These are phyloP conservation scores for Bauhinia variegata DNA, from an alignment of 306 rosid species.

Conservation along the genomic window DNA sequence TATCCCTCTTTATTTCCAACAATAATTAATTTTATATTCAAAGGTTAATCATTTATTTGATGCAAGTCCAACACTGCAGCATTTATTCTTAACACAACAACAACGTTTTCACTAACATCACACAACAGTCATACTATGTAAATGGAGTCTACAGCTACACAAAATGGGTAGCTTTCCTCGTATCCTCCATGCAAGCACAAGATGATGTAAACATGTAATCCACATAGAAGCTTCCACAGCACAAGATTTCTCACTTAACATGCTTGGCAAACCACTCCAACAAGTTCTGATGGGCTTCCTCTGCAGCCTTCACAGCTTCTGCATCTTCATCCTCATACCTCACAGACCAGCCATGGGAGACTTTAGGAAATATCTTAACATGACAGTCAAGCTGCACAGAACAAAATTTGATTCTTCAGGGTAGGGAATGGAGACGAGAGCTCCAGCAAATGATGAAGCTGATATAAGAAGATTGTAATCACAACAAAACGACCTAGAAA, in stretches of 20 bases:
- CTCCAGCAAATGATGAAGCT: slow-evolving; percentile 10
- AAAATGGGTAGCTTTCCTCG: slow-evolving; percentile 9
- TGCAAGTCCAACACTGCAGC: background rate
- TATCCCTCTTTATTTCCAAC: no score
- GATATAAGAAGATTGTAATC: background rate
- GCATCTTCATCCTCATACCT: slow-evolving; percentile 50
- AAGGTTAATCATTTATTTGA: no score
- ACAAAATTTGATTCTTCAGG: background rate
- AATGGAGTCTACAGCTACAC: background rate
- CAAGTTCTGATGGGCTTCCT: slow-evolving; percentile 59
- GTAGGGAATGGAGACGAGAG: background rate
- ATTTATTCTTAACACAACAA: slow-evolving; percentile 27
- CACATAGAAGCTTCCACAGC: background rate
- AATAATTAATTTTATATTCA: no score
- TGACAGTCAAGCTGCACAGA: slow-evolving; percentile 39
- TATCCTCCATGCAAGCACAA: background rate
- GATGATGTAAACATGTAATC: no score
- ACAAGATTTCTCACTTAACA: slow-evolving; percentile 39
- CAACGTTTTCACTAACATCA: background rate
- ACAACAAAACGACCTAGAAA: background rate
- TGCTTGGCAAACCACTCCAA: slow-evolving; percentile 53
- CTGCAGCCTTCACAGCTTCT: slow-evolving; percentile 56
- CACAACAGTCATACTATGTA: no score
- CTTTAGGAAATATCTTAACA: slow-evolving; percentile 58
- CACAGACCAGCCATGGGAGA: slow-evolving; percentile 59